Percentiles rank a stretch among this genome's conserved stretches.
These are phyloP conservation scores for Periconia sp. DNA, from an alignment of 2,329 filamentous ascomycete species.

Conservation along the genomic window DNA sequence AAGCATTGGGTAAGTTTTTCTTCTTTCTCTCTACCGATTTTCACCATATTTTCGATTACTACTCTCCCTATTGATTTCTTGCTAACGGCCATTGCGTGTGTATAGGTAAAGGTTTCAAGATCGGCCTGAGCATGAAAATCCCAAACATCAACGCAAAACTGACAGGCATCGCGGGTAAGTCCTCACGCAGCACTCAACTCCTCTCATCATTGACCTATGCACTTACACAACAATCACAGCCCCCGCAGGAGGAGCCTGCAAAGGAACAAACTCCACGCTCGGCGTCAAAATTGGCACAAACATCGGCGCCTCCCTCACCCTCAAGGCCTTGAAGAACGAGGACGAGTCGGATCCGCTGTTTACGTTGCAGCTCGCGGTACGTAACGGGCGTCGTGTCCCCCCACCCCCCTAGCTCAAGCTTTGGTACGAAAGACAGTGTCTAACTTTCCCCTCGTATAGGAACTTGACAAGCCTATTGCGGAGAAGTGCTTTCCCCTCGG, in stretches of 20 bases:
- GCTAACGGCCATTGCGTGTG: not conserved
- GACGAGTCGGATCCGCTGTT: slow-evolving; percentile 18
- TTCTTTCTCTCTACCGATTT: no score
- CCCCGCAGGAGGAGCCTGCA: slow-evolving; percentile 17
- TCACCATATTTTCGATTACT: not conserved
- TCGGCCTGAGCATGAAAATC: slow-evolving; percentile 22
- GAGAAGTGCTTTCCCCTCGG: slow-evolving; percentile 20
- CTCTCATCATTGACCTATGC: slow-evolving; percentile 6
- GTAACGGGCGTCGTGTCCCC: no score
- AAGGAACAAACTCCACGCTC: slow-evolving; percentile 11
- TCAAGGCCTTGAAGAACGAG: slow-evolving; percentile 16
- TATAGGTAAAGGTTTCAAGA: slow-evolving; percentile 16
- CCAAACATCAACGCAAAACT: slow-evolving; percentile 21
- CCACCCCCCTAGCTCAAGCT: not conserved
- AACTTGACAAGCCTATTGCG: slow-evolving; percentile 18
- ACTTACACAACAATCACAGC: no score
- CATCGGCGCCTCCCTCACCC: slow-evolving; percentile 16
- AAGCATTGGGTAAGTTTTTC: slow-evolving; percentile 15
- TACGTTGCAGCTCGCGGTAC: slow-evolving; percentile 19
- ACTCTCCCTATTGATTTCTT: not conserved
- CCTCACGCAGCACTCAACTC: not conserved
- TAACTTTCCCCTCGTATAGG: slow-evolving; percentile 1
- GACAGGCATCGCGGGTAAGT: slow-evolving; percentile 16
- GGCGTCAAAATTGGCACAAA: slow-evolving; percentile 15
- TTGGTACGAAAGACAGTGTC: not conserved